Percentiles rank a stretch among this genome's conserved stretches.
phyloP scores from a whole-genome alignment of 352 stramenopile species.

The Thalassiosira mediterranea region DNA sequence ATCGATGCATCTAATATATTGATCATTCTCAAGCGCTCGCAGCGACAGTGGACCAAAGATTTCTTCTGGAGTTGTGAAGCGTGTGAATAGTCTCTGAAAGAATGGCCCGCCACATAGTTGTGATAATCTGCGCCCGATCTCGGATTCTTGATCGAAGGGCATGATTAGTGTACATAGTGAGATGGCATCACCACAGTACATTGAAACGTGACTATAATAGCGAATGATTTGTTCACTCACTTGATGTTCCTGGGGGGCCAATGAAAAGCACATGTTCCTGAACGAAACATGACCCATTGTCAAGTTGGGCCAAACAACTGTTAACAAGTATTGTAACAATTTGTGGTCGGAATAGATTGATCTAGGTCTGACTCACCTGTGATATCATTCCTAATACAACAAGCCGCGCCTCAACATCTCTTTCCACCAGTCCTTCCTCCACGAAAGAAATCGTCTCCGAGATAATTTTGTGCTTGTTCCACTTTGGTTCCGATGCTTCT shows the following conservation, averaged over 20 bases:
- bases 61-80: constrained; percentile 82
- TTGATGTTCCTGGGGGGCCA: constrained; percentile 49
- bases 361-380: too few relatives aligned
- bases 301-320: too few relatives aligned
- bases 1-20: constrained; percentile 68
- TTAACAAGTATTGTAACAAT: too few relatives aligned
- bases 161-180: too few relatives aligned
- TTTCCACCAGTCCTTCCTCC: constrained; percentile 68
- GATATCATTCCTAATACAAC: constrained; percentile 70
- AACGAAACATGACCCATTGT: too few relatives aligned
- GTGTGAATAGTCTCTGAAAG: constrained; percentile 78
- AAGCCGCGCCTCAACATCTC: constrained; percentile 66
- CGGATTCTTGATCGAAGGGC: too few relatives aligned
- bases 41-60: constrained; percentile 79
- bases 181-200: not conserved
- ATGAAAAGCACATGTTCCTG: constrained; percentile 78
- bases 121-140: constrained; percentile 62
- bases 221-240: not conserved
- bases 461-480: constrained; percentile 43
- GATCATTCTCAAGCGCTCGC: constrained; percentile 74
- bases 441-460: constrained; percentile 51
- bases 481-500: constrained; percentile 38
- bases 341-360: too few relatives aligned
- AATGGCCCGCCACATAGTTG: constrained; percentile 65
- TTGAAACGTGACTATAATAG: not conserved